Base-by-base conservation (phyloP, 2,329 filamentous ascomycete genomes). In the Orbilia oligospora region DNA sequence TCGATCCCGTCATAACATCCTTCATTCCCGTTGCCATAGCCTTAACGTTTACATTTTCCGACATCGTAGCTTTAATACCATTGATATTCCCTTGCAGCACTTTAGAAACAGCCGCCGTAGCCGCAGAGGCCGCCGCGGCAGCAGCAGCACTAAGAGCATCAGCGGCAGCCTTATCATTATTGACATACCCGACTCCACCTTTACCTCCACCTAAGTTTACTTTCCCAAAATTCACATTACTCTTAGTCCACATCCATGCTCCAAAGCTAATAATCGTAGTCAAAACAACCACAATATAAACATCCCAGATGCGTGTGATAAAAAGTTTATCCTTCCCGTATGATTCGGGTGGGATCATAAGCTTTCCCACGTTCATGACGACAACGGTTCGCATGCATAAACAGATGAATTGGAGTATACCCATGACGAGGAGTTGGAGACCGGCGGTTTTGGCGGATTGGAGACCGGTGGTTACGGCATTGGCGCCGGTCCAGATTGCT, bases 211-310 rank as follows among this genome's bases (percentile, higher is more conserved):
- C 36, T 38, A n/a, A n/a, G n/a, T 38, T 38, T 9, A 12, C 44
- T 1, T 18, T n/a, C 16, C 18, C n/a, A 22, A 61, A 77, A 1
- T 63, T 38, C 49, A 9, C 12, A 71, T 67, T 63, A 22, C 66
- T 58, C 49, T 63, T 71, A 27, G 66, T 71, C 73, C 73, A 77
- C 66, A 77, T 71, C 73, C 73, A 77, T 30, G 49, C 73, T 6
- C 73, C 67, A 48, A 77, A 77, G 4, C 66, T 14, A 16, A 77
- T 68, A 20, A 77, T 71, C 16, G 46, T 49, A 5, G 10, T 9
- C 6, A 76, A 44, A 10, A 76, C 20, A 8, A 53, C 0, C 14
- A 44, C 41, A 2, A 71, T 71, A 22, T 53, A 71, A 6, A 46
- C 0, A 48, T 77, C 73, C 73, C 73, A 77, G 14, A 61, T 0